Evolutionary conservation across 257 asterid species (phyloP), one percentile per base, ranked within the genome.

Genomic region (Cordia subcordata): DNA sequence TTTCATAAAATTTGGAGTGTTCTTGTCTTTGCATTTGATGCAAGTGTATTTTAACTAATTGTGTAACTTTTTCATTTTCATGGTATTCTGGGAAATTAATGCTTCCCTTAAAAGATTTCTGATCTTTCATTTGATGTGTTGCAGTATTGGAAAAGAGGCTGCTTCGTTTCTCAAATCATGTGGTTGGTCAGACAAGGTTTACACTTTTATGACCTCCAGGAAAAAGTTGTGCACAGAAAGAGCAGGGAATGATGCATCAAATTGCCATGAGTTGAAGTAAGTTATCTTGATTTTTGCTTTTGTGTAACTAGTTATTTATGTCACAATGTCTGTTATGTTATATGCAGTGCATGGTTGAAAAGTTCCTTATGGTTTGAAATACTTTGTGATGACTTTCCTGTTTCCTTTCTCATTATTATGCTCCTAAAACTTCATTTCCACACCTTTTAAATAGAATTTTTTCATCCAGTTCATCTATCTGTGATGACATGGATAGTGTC

Each of bases 141-240:
- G 52, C 90, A 93, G 99, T 75, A 73, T 93, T 64, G 79, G 69
- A 59, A 79, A 83, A 75, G 95, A 89, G 70, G 95, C 97, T 75
- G 75, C 90, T 64, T 58, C 56, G 53, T 38, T 72, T 62, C 77
- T 93, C 69, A 82, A 59, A 55, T 73, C 95, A 39, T 85, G 92
- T 80, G 96, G 96, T 62, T 93, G 96, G 96, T 70, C 76, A 20
- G 81, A 83, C 14, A 89, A 93, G 75, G 95, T 93, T 66, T 71
- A 67, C 58, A 68, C 58, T 61, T 83, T 79, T 70, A 89, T 93
- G 99, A 84, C 57, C 58, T 76, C 78, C 17, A 72, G 66, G 72
- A 89, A 90, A 74, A 85, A 76, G 72, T 58, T 64, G 57, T 76
- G 94, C 67, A 60, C 61, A 16, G 80, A 61, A 65, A 80, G 68